Evolutionary conservation across 1,284 basidiomycete genomes (phyloP), one percentile per base, ranked within the genome.

Genomic region (Vanrija humicola): DNA sequence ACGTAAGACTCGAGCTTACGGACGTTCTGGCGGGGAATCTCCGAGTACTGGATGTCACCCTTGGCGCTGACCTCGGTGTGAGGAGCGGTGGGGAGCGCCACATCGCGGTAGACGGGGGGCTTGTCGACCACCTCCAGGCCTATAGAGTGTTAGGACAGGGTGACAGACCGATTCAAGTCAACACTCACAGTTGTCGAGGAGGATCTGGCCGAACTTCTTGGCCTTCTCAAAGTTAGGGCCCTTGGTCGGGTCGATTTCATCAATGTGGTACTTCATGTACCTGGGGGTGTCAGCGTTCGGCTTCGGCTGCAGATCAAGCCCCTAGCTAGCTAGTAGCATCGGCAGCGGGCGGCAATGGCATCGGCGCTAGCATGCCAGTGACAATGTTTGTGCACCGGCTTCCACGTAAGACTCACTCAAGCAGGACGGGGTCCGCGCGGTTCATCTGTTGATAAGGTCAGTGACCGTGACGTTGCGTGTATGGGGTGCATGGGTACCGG

Each of bases 1-100:
- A 97, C 94, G 69, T 98, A 98, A 5, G 91, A 90, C 78, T 98
- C 95, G 50, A 98, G 83, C 80, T 98, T 97, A 72, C 95, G 88
- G 45, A 98, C 95, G 58, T 91, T 90, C 74, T 91, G 88, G 46
- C 95, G 89, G 59, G 93, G 90, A 59, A 97, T 87, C 76, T 98
- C 95, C 10, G 87, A 85, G 79, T 96, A 96, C 59, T 95, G 82
- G 63, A 98, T 93, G 64, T 98, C 92, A 43, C 96, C 95, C 78
- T 91, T 92, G 46, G 83, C 86, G 16, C 86, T 91, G 65, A 98
- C 87, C 74, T 94, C 90, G 21, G 94, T 98, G 70, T 89, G 86
- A 46, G 95, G 95, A 8, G 95, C 96, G 38, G 95, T 98, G 8
- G 96, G 96, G 84, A 97, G 95, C 9, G 94, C 96, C 34, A 98